Percentiles rank a stretch among this genome's conserved stretches.
phyloP scores from a whole-genome alignment of 495 filamentous ascomycete species.

The Penicillium tannophilum region DNA sequence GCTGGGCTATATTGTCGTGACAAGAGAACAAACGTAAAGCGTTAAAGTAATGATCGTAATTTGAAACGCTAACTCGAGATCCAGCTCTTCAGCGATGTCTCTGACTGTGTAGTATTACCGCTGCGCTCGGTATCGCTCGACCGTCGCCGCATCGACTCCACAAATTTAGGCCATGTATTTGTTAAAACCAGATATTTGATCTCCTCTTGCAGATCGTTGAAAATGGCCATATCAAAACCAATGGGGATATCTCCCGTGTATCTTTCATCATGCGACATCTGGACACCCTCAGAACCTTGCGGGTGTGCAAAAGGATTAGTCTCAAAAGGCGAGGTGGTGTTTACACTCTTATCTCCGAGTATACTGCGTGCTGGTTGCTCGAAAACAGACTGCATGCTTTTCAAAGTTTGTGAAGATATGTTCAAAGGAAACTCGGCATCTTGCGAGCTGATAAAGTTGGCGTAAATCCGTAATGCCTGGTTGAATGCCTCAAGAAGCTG shows the following conservation, averaged over 20 bases:
- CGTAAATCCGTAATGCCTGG: constrained; percentile 11
- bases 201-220: constrained; percentile 11
- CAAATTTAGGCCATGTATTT: constrained; percentile 16
- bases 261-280: neutral
- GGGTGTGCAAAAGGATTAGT: neutral
- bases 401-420: constrained; percentile 11
- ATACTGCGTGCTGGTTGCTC: constrained; percentile 7
- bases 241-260: constrained; percentile 13
- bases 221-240: constrained; percentile 12
- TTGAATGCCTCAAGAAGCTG: constrained; percentile 7
- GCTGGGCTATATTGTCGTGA: no score
- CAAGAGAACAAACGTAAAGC: no score
- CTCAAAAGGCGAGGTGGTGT: constrained; percentile 10
- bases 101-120: neutral
- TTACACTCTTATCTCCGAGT: constrained; percentile 7
- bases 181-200: constrained; percentile 18
- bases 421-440: constrained; percentile 17
- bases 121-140: constrained; percentile 10
- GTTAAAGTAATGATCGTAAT: neutral
- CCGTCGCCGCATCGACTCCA: constrained; percentile 14
- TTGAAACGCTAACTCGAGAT: neutral
- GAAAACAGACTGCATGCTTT: constrained; percentile 10
- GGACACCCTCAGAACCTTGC: neutral
- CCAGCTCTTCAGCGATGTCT: neutral
- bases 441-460: constrained; percentile 11